Base-by-base conservation (phyloP, 495 filamentous ascomycete species). In the Neurospora sp. region DNA sequence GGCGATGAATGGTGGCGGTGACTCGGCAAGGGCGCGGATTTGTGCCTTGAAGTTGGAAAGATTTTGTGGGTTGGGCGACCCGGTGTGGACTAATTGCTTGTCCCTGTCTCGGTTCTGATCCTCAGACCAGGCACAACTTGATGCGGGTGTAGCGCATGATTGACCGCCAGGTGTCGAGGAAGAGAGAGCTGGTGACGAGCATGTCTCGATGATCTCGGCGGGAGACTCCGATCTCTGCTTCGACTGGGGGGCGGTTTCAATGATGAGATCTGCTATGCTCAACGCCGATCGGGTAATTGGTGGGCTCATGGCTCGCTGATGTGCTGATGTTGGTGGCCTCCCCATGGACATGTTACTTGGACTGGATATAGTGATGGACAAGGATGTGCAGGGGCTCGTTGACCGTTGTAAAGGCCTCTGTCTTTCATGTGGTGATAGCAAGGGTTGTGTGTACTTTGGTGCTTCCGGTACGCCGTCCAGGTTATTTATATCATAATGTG, bases 201-300 rank as follows among this genome's bases (percentile, higher is more conserved):
- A 8, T 41, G 22, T 68, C 69, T 70, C 27, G 7, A 65, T 65
- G 12, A 27, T 41, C 7, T 74, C 75, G 16, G 35, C 45, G 38
- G 69, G 8, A 31, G 74, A 39, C 17, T 69, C n/a, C 10, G 75
- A n/a, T 65, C 53, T 65, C 53, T 35, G 27, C 53, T 65, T 65
- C 12, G 53, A 8, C 31, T 65, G 53, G 27, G 53, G 53, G 53
- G 53, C 22, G 14, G 53, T 65, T 27, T 73, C 70, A 44, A 70
- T 73, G 73, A 79, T 68, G 6, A 79, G 72, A 68, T 79, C 78
- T 1, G 76, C 74, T 73, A 79, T 79, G 72, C 73, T 75, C 27
- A 79, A 70, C 6, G 14, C 53, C 27, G 53, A 31, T 8, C 53
- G 53, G 27, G 53, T 65, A 14, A 65, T 16, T 65, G 27, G 53